Evolutionary conservation across 768 basidiomycete species (phyloP).

Genomic region (Thelephora aurantiotincta): DNA sequence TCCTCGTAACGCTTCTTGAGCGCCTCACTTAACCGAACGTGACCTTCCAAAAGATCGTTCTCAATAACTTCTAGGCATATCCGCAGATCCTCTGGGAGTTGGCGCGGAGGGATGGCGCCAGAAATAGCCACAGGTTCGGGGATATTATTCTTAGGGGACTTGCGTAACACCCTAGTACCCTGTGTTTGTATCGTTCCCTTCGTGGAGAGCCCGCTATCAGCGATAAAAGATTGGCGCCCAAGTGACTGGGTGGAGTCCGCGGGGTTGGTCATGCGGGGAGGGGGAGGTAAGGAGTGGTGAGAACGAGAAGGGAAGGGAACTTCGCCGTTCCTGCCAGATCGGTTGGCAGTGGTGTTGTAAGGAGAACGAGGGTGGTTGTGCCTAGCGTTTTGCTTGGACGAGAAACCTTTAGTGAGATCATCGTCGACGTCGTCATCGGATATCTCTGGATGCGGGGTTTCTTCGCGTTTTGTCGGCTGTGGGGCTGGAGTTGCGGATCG

Average conservation of each 20-base stretch:
- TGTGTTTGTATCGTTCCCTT: constrained; percentile 22
- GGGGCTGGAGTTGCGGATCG: constrained; percentile 31
- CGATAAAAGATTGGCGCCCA: constrained; percentile 48
- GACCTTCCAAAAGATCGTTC: constrained; percentile 78
- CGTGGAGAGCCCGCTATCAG: constrained; percentile 30
- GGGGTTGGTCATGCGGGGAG: constrained; percentile 37
- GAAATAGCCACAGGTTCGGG: constrained; percentile 28
- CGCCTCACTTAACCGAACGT: constrained; percentile 72
- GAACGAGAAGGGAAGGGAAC: constrained; percentile 73
- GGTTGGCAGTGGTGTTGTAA: constrained; percentile 39
- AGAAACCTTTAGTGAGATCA: constrained; percentile 30
- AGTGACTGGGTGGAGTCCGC: constrained; percentile 61
- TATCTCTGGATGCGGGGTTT: constrained; percentile 52
- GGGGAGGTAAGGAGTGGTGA: constrained; percentile 63
- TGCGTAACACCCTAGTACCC: constrained; percentile 39
- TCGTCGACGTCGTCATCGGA: constrained; percentile 50
- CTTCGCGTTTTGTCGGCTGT: constrained; percentile 23
- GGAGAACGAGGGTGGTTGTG: constrained; percentile 67
- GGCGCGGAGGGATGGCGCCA: constrained; percentile 54
- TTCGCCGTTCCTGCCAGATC: constrained; percentile 25
- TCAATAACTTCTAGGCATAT: constrained; percentile 80
- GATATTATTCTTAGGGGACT: constrained; percentile 47
- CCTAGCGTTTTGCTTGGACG: constrained; percentile 24
- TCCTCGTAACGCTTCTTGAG: constrained; percentile 87
- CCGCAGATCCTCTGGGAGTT: constrained; percentile 78